Evolutionary conservation across 257 asterid genomes (phyloP), one percentile per base, ranked within the genome.

Genomic region (Capsicum pubescens): DNA sequence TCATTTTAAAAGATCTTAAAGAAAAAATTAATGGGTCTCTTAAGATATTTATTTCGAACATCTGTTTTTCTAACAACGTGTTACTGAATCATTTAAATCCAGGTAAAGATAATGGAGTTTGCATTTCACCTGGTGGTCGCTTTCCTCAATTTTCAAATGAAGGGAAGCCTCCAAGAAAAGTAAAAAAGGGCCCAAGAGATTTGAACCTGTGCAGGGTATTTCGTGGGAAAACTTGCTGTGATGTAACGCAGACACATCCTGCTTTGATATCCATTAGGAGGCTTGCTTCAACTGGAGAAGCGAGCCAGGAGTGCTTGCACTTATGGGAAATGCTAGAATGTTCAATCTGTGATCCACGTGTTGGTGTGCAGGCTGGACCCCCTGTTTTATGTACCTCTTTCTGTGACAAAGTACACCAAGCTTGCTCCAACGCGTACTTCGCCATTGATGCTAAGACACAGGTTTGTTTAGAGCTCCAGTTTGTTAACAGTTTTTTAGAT

Each of bases 301-400:
- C 97, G 78, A 93, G 89, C 88, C 93, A 90, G 90, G 99, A 97
- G 81, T 97, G 99, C 91, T 88, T 95, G 93, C 97, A 92, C 54
- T 84, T 97, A 86, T 97, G 99, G 99, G 99, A 97, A 87, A 84
- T 91, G 72, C 86, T 97, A 89, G 99, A 97, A 87, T 97, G 99
- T 84, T 90, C 99, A 56, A 94, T 94, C 79, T 97, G 99, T 83
- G 98, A 95, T 87, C 99, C 99, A 10, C 91, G 85, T 82, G 93
- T 97, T 48, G 98, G 98, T 44, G 93, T 93, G 66, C 95, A 89
- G 80, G 91, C 87, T 14, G 97, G 99, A 80, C 97, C 97, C 84
- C 99, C 98, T 80, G 87, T 85, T 46, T 84, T 95, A 82, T 95
- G 99, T 87, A 76, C 91, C 70, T 90, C 99, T 50, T 88, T 95